These are phyloP conservation scores for Liquidambar formosana DNA, from an alignment of 164 flowering plant species.

Conservation along the genomic window DNA sequence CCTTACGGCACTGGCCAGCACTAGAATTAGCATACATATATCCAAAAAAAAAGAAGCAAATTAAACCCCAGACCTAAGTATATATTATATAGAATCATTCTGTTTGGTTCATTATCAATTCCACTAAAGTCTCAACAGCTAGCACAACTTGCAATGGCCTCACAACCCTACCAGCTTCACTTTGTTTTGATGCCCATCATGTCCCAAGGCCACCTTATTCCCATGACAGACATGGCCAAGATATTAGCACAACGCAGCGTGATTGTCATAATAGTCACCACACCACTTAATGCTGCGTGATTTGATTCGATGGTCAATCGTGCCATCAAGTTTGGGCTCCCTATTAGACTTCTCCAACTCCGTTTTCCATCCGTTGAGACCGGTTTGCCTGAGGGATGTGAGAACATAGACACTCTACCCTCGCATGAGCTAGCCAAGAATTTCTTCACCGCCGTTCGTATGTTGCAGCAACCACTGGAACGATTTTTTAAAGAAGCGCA, in stretches of 20 bases:
- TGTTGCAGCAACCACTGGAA: slow-evolving; percentile 43
- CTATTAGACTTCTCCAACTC: neutral
- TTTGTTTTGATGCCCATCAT: slow-evolving; percentile 17
- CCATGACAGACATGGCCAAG: slow-evolving; percentile 18
- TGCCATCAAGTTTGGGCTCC: neutral
- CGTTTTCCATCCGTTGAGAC: slow-evolving; percentile 4
- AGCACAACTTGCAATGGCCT: no score
- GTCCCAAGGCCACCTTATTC: slow-evolving; percentile 10
- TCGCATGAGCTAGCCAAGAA: no score
- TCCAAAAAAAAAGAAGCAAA: no score
- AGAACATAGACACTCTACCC: no score
- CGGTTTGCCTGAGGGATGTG: neutral
- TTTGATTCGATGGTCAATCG: neutral
- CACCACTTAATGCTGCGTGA: slow-evolving; percentile 11
- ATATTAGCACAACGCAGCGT: slow-evolving; percentile 12
- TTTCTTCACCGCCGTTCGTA: slow-evolving; percentile 31
- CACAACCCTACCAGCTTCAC: slow-evolving; percentile 1
- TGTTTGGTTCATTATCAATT: no score
- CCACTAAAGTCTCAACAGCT: no score
- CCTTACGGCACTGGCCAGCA: no score
- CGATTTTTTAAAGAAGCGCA: slow-evolving; percentile 14
- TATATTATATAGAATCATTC: no score
- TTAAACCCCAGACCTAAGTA: no score
- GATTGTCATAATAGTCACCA: slow-evolving; percentile 4
- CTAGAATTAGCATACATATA: no score